These are phyloP conservation scores for Pyrenopolyporus hunteri DNA, from an alignment of 495 filamentous ascomycete genomes.

Conservation along the genomic window DNA sequence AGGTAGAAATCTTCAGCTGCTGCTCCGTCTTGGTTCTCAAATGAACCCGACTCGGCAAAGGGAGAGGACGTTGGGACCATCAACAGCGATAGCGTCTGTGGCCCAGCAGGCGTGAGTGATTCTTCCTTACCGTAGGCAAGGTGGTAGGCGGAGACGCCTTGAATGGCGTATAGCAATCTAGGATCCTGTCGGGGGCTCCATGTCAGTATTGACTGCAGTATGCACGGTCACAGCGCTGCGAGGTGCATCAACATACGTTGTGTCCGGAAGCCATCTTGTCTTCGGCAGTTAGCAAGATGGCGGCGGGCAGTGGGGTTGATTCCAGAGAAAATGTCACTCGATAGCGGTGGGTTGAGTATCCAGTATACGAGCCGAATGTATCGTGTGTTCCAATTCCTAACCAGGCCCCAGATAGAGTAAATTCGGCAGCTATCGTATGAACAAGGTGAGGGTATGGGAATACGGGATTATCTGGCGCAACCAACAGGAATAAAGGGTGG, in stretches of 20 bases:
- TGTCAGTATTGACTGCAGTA: slow-evolving; percentile 4
- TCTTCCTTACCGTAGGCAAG: slow-evolving; percentile 86
- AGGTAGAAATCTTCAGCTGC: slow-evolving; percentile 94
- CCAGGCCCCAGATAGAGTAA: slow-evolving; percentile 1
- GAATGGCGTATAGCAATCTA: slow-evolving; percentile 81
- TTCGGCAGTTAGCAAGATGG: neutral
- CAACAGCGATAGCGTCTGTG: slow-evolving; percentile 85
- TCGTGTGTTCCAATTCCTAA: slow-evolving; percentile 13
- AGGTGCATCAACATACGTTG: slow-evolving; percentile 49
- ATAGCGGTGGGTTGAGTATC: slow-evolving; percentile 11
- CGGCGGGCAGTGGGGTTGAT: neutral
- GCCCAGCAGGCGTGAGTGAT: slow-evolving; percentile 79
- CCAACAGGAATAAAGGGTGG: slow-evolving; percentile 23
- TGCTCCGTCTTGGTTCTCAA: slow-evolving; percentile 60
- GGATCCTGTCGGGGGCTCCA: slow-evolving; percentile 61
- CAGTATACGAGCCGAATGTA: neutral
- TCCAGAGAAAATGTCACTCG: neutral
- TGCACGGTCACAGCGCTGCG: slow-evolving; percentile 6
- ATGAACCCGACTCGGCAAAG: slow-evolving; percentile 63
- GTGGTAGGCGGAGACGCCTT: slow-evolving; percentile 84
- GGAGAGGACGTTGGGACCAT: slow-evolving; percentile 89
- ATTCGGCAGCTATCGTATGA: slow-evolving; percentile 12
- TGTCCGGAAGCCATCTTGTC: slow-evolving; percentile 57
- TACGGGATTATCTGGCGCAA: slow-evolving; percentile 6
- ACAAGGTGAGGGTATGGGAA: neutral